Evolutionary conservation across 2,329 filamentous ascomycete species (phyloP).

Genomic region (Colletotrichum spinosum): DNA sequence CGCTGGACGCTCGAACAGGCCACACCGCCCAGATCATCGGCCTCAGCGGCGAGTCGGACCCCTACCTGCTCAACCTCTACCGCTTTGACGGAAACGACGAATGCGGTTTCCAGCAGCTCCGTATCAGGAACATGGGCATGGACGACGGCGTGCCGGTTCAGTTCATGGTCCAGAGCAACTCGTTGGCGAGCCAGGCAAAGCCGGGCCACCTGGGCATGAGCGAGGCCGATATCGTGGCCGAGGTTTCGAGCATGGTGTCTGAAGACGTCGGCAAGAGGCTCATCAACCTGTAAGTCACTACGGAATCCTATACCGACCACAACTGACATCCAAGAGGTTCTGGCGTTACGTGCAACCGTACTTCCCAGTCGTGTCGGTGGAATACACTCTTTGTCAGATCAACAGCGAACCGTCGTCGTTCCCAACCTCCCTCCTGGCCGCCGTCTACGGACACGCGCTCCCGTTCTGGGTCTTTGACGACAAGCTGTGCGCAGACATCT

Average conservation of each 20-base stretch:
- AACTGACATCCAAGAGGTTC: not conserved
- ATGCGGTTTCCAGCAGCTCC: conserved; percentile 26
- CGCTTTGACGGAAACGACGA: conserved; percentile 27
- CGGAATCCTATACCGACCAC: too few relatives aligned
- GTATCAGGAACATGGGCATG: conserved; percentile 23
- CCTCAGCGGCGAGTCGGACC: conserved; percentile 30
- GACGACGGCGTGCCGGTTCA: conserved; percentile 22
- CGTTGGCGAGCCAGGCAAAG: conserved; percentile 21
- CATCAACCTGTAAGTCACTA: conserved; percentile 12
- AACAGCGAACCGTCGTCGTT: conserved; percentile 11
- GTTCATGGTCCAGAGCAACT: conserved; percentile 32
- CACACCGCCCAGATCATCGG: conserved; percentile 30
- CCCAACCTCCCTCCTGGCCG: conserved; percentile 11
- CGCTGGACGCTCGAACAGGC: conserved; percentile 8
- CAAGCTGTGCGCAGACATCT: conserved; percentile 19
- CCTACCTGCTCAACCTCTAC: conserved; percentile 21
- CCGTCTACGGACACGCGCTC: conserved; percentile 23
- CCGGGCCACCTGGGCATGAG: conserved; percentile 3
- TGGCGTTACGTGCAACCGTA: conserved; percentile 30
- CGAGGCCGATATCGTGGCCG: conserved; percentile 10
- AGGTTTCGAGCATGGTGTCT: conserved; percentile 16
- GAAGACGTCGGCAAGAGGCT: conserved; percentile 23
- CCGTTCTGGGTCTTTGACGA: conserved; percentile 31
- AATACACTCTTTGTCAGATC: not conserved
- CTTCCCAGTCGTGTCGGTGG: conserved; percentile 19